A percentile compares a stretch with the other conserved stretches of the same genome.
These are phyloP conservation scores for Alectoria sarmentosa DNA, from an alignment of 495 filamentous ascomycete species.

Conservation along the genomic window DNA sequence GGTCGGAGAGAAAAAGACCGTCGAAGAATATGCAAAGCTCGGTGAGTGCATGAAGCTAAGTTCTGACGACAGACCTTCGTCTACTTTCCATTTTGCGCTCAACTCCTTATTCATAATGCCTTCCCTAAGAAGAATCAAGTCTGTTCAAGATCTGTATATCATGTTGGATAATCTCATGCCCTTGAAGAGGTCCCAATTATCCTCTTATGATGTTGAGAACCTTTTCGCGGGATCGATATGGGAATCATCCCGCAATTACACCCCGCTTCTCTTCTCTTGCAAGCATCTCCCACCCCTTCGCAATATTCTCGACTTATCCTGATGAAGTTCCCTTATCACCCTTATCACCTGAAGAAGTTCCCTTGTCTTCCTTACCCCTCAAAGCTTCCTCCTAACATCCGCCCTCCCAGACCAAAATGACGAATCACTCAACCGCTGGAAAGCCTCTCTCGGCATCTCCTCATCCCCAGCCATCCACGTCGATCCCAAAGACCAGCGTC, in stretches of 20 bases:
- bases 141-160: conserved; percentile 2
- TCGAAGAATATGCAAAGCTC: conserved; percentile 85
- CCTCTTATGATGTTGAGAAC: neutral
- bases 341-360: neutral
- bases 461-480: conserved; percentile 47
- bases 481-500: conserved; percentile 45
- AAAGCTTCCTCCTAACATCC: conserved; percentile 1
- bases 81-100: neutral
- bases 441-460: conserved; percentile 82
- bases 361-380: neutral
- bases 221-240: neutral
- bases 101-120: neutral
- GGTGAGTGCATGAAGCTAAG: conserved; percentile 51
- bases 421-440: conserved; percentile 94
- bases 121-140: conserved; percentile 6
- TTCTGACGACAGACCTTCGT: conserved; percentile 12
- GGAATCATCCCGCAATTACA: neutral
- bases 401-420: conserved; percentile 54
- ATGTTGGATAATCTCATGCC: conserved; percentile 4
- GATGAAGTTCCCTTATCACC: neutral
- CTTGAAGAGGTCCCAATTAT: conserved; percentile 4
- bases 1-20: conserved; percentile 94
- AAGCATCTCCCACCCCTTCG: neutral
- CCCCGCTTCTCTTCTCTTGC: conserved; percentile 4
- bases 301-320: neutral